Base-by-base conservation (phyloP, 176 grass and related monocot species). In the Carex littledalei region DNA sequence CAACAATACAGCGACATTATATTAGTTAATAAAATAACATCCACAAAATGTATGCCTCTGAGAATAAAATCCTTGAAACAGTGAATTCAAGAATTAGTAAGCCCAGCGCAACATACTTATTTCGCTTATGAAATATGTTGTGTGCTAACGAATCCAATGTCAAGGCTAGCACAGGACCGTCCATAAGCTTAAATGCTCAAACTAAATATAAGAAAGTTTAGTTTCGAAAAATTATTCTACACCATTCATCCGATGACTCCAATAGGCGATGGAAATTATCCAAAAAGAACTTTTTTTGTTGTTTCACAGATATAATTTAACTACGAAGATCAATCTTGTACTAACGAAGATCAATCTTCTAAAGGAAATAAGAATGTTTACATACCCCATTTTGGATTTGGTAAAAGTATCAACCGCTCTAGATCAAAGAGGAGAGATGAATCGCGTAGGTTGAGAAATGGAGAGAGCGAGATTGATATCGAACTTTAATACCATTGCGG, bases 91-190 rank as follows among this genome's bases (percentile, higher is more conserved):
- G 54, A 18, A 65, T 35, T 61, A 7, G 45, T 20, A 20, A 81
- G 62, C 41, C 8, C 75, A 69, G 62, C 13, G 61, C 85, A 87
- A 70, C 63, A 71, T 11, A 59, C 15, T 59, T 45, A 86, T 87
- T 10, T 87, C 8, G 80, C 86, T 84, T 84, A 84, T 87, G 80
- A 87, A 66, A 87, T 68, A 78, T 87, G 80, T 84, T 87, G 60
- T 34, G 65, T 53, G 80, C 80, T 84, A 76, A 67, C 29, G 56
- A 63, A 72, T 78, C 54, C 5, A 32, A 16, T 75, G 49, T 87
- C 80, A 71, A 18, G 74, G 62, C 72, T 43, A 87, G 86, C 79
- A 87, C 86, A 35, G 32, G 86, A 87, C 79, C 86, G 55, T 87
- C 86, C 80, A 87, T 84, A 87, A 87, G 86, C 80, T 83, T 21